Conservation (phyloP, 164 flowering plant species). For the Echeveria elegans region DNA sequence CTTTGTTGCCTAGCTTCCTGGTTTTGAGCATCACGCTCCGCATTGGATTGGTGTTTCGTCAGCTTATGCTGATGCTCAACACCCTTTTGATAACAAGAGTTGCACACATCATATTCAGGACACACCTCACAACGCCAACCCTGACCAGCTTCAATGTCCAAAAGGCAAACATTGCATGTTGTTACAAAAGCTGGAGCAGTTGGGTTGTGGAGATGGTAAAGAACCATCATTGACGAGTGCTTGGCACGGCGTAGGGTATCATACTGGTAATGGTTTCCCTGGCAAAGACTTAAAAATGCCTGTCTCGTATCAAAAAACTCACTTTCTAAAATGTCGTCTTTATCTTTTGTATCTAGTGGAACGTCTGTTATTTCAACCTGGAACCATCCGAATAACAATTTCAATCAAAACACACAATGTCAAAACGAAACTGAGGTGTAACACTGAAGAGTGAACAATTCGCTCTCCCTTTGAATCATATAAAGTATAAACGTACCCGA, state of each 20-base stretch:
- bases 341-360: constrained; percentile 82
- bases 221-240: constrained; percentile 99
- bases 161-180: constrained; percentile 68
- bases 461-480: background rate
- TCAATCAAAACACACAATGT: background rate
- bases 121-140: constrained; percentile 99
- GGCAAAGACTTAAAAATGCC: constrained; percentile 96
- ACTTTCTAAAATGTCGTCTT: constrained; percentile 93
- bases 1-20: constrained; percentile 88
- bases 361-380: constrained; percentile 81
- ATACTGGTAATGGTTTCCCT: constrained; percentile 97
- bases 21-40: constrained; percentile 90
- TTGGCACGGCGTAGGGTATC: constrained; percentile 98
- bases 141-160: constrained; percentile 92
- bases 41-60: constrained; percentile 74
- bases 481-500: constrained; percentile 44
- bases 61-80: constrained; percentile 88
- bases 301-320: constrained; percentile 98
- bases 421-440: background rate
- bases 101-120: constrained; percentile 96
- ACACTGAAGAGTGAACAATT: background rate
- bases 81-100: constrained; percentile 73
- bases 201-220: constrained; percentile 98
- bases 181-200: constrained; percentile 99
- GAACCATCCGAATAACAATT: background rate